Percentiles rank a stretch among this genome's conserved stretches.
Evolutionary conservation across 208 protist species (phyloP).

Genomic region (Lotmaria passim): DNA sequence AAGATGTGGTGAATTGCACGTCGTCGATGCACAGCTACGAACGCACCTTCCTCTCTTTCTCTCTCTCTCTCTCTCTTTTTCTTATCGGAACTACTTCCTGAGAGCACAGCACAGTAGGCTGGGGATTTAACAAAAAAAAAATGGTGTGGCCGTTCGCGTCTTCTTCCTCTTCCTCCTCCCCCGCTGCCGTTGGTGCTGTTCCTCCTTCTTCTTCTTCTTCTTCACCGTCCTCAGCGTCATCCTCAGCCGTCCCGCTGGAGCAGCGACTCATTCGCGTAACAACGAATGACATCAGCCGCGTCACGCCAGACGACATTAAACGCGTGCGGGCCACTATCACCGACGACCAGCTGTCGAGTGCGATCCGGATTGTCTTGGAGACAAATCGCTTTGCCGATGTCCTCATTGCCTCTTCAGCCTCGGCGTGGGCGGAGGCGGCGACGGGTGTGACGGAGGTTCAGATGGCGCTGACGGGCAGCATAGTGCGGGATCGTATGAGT

Average conservation of each 20-base stretch:
- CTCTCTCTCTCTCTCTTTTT: too few species aligned
- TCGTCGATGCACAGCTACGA: too few species aligned
- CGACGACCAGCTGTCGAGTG: slow-evolving; percentile 42
- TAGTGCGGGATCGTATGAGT: slow-evolving; percentile 46
- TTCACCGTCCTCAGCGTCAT: neutral
- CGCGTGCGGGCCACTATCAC: slow-evolving; percentile 40
- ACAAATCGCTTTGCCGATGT: slow-evolving; percentile 77
- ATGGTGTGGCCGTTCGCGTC: slow-evolving; percentile 13
- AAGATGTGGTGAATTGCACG: too few species aligned
- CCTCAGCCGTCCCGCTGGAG: slow-evolving; percentile 35
- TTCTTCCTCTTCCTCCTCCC: neutral
- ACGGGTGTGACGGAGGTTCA: slow-evolving; percentile 38
- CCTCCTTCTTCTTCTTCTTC: slow-evolving; percentile 10
- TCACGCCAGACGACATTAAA: slow-evolving; percentile 63
- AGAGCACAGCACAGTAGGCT: too few species aligned
- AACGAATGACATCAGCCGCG: slow-evolving; percentile 45
- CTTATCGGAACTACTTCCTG: too few species aligned
- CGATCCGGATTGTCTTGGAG: slow-evolving; percentile 62
- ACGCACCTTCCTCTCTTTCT: too few species aligned
- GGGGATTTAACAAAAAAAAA: too few species aligned
- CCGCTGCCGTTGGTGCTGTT: neutral
- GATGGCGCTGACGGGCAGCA: slow-evolving; percentile 15
- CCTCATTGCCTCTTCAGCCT: slow-evolving; percentile 31
- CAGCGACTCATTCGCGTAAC: slow-evolving; percentile 61
- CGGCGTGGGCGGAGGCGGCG: slow-evolving; percentile 48